Base-by-base conservation (phyloP, 148 eudicot genomes). In the Limonium bicolor region DNA sequence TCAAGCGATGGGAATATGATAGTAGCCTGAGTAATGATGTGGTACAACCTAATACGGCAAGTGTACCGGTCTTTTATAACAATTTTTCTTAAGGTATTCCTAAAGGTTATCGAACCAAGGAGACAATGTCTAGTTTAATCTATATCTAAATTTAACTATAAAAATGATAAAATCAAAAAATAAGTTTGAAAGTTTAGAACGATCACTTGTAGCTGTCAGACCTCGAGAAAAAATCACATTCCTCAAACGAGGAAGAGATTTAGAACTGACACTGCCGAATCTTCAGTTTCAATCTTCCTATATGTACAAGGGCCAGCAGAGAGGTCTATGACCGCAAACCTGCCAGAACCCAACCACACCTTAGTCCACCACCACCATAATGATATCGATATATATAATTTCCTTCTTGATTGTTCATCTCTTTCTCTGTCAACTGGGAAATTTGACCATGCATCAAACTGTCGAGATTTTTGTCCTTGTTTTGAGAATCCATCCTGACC, bases 211-310 rank as follows among this genome's bases (percentile, higher is more conserved):
- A 56, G 67, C 57, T 45, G 34, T 61, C 12, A 40, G 46, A 46
- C 78, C 77, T 59, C 60, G 67, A 14, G 77, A 64, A 49, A 72
- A 64, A 48, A 90, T 36, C 58, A 76, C 69, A 66, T 75, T 75
- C n/a, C 62, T 76, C 12, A 90, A 44, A 7, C 97, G 92, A 17
- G 97, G 97, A 23, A 90, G 85, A 48, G 99, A 74, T 59, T 64
- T 84, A 7, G 93, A 62, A 68, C 86, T 65, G 46, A 90, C 74
- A 56, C 87, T 90, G 53, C 99, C 99, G n/a, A n/a, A 78, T 90
- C 99, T 54, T 90, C 99, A 25, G 95, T 78, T 73, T 90, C 99
- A 73, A 90, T 90, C 73, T 85, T 90, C 47, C 99, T 95, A 63
- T 84, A 84, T 38, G 88, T 90, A 61, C 95, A 84, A 51, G 95